phyloP scores from a whole-genome alignment of 345 rosid species.

The Corymbia maculata region DNA sequence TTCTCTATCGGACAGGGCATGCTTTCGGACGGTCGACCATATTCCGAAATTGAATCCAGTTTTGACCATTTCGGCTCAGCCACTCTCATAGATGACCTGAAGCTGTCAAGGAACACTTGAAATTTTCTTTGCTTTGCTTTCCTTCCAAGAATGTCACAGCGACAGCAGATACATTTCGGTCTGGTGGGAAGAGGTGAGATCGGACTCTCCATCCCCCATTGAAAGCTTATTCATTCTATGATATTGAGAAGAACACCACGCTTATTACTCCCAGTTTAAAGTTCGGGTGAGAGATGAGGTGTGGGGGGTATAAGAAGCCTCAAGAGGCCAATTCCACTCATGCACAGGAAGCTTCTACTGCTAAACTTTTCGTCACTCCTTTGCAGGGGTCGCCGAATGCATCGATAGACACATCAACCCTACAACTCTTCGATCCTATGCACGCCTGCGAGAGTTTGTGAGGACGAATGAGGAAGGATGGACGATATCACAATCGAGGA shows the following conservation, averaged over 20 bases:
- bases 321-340: background rate
- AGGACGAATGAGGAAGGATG: background rate
- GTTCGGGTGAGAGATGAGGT: background rate
- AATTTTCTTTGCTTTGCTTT: background rate
- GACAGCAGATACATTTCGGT: background rate
- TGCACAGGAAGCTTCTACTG: conserved; percentile 80
- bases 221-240: background rate
- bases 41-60: background rate
- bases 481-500: background rate
- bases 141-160: background rate
- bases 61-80: background rate
- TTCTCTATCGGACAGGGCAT: background rate
- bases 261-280: background rate
- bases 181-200: background rate
- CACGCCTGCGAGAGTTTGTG: conserved; percentile 51
- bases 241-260: background rate
- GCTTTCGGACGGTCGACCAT: background rate
- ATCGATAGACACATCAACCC: conserved; percentile 39
- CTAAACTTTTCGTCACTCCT: conserved; percentile 71
- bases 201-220: background rate
- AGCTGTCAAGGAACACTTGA: background rate
- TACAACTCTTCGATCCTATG: conserved; percentile 66
- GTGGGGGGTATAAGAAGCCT: background rate
- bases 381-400: conserved; percentile 81
- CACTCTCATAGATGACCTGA: background rate